Evolutionary conservation across 192 early-diverging fungal genomes (phyloP), one percentile per base, ranked within the genome.

Genomic region (Backusella macrospora): DNA sequence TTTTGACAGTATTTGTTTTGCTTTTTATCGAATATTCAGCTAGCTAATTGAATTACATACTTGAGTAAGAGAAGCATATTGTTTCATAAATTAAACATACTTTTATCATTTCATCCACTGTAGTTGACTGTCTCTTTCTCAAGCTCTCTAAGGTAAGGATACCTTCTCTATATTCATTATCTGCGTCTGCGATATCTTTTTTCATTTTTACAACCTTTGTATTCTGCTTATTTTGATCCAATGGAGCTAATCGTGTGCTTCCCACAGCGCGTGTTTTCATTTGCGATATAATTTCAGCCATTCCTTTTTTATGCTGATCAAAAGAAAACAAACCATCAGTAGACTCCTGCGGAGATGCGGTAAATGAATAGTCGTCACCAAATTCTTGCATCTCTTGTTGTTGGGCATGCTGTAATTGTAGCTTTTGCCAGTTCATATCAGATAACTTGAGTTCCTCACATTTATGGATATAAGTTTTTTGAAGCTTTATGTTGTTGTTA

Each of bases 161-260:
- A 68, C 74, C 78, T 12, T 73, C 55, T 62, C 78, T 65, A 21
- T 80, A 80, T 45, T 76, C 70, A 46, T n/a, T 66, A 82, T 77
- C 76, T 18, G 74, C 63, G 37, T 82, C 80, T 10, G 59, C 52
- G 21, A 82, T 78, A 45, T 82, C 80, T 45, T 82, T 82, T 49
- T 82, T 82, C 23, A 71, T 62, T 71, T 82, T 82, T 62, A 77
- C 76, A 42, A 70, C 70, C 68, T 73, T 74, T 6, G 73, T 67
- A 59, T 72, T 82, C 39, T 78, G 80, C 26, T 78, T 78, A 37
- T 55, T 69, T 6, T 71, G 48, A 38, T 82, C 80, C 26, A 65
- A 39, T 12, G 62, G 37, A 29, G 72, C 45, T 13, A 65, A 40
- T 6, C 43, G 45, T 9, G 70, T 72, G 4, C 62, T 68, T 23